Conservation (phyloP, 1,139 yeast species). For the Saccharomycopsis crataegensis region DNA sequence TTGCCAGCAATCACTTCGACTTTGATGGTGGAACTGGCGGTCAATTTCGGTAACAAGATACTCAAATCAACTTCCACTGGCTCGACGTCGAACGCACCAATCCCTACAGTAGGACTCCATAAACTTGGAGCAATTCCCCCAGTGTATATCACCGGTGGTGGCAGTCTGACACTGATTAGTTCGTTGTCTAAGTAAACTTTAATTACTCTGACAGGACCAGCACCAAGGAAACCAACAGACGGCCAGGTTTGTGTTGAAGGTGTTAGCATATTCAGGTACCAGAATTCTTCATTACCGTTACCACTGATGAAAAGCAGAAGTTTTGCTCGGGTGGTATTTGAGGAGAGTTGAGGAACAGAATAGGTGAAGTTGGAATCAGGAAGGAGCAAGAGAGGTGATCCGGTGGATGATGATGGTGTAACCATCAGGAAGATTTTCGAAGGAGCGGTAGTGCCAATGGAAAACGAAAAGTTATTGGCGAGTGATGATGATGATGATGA, state of each 20-base stretch:
- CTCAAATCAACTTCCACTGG: slow-evolving; percentile 61
- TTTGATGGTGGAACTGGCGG: slow-evolving; percentile 28
- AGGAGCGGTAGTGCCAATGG: slow-evolving; percentile 29
- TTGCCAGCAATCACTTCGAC: slow-evolving; percentile 52
- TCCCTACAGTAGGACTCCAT: slow-evolving; percentile 74
- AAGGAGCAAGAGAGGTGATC: too few species aligned
- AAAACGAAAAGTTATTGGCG: too few species aligned
- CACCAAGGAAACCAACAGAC: slow-evolving; percentile 40
- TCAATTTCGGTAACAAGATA: slow-evolving; percentile 52
- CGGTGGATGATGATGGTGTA: too few species aligned
- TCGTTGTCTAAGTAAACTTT: slow-evolving; percentile 44
- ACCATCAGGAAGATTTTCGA: slow-evolving; percentile 25
- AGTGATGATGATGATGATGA: too few species aligned
- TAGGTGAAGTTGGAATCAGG: neutral
- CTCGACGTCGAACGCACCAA: slow-evolving; percentile 64
- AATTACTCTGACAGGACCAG: slow-evolving; percentile 56
- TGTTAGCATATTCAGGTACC: slow-evolving; percentile 65
- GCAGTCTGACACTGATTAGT: slow-evolving; percentile 43
- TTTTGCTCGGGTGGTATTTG: slow-evolving; percentile 22
- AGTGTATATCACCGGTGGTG: slow-evolving; percentile 60
- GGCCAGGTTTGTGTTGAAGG: slow-evolving; percentile 34
- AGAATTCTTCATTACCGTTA: slow-evolving; percentile 73
- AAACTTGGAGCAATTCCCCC: slow-evolving; percentile 75
- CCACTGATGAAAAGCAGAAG: slow-evolving; percentile 66
- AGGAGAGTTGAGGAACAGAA: slow-evolving; percentile 31